phyloP scores from a whole-genome alignment of 371 early-diverging fungal genomes.

The Saksenaea vasiformis region DNA sequence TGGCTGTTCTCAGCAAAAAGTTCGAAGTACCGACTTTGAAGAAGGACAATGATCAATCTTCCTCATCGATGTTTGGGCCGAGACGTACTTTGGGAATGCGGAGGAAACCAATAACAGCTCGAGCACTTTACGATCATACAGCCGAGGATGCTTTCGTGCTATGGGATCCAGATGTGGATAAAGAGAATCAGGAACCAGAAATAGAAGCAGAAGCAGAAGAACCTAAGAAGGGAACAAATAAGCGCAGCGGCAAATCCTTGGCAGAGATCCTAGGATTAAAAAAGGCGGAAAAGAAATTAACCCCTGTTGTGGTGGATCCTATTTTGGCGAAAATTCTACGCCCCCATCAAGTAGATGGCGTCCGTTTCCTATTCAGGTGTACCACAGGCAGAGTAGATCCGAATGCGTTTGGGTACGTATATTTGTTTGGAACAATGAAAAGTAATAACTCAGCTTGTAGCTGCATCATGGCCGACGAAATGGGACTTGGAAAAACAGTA shows the following conservation, averaged over 20 bases:
- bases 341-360: constrained; percentile 96
- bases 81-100: constrained; percentile 66
- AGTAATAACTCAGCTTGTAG: constrained; percentile 41
- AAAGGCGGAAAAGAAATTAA: constrained; percentile 52
- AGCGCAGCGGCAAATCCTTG: constrained; percentile 39
- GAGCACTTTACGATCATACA: constrained; percentile 85
- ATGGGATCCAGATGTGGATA: constrained; percentile 72
- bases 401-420: constrained; percentile 53
- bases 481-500: constrained; percentile 96
- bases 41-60: constrained; percentile 7
- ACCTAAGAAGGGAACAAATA: constrained; percentile 28
- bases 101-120: constrained; percentile 46
- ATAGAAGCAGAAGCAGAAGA: constrained; percentile 41
- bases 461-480: constrained; percentile 98
- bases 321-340: constrained; percentile 80
- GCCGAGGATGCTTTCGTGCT: constrained; percentile 85
- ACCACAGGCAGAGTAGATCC: constrained; percentile 76
- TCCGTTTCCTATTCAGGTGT: constrained; percentile 88
- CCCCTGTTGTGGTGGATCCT: constrained; percentile 83
- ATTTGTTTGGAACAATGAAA: not conserved
- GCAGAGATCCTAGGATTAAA: constrained; percentile 57
- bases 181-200: constrained; percentile 40
- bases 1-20: constrained; percentile 31
- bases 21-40: constrained; percentile 38
- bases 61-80: constrained; percentile 7